Conservation (phyloP, 129 eudicot species). For the Smallanthus sonchifolius region DNA sequence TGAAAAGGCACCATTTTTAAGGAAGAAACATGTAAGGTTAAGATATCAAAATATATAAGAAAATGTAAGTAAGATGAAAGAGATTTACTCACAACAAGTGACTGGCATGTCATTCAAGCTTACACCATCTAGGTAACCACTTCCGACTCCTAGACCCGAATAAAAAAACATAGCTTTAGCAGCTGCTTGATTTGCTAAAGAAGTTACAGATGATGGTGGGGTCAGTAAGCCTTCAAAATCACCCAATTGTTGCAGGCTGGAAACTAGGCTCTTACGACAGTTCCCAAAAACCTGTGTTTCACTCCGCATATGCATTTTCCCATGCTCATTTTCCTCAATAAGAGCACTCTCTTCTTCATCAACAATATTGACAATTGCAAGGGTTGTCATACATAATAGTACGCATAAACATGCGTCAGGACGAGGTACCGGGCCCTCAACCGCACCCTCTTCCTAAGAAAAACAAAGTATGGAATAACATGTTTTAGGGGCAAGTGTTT, state of each 20-base stretch:
- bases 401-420: conserved; percentile 90
- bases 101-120: conserved; percentile 79
- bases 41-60: neutral
- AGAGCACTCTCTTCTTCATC: conserved; percentile 67
- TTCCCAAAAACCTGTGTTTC: conserved; percentile 51
- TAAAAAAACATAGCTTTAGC: conserved; percentile 85
- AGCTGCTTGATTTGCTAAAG: conserved; percentile 92
- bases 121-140: conserved; percentile 71
- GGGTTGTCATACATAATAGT: conserved; percentile 67
- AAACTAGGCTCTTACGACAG: conserved; percentile 64
- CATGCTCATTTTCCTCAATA: conserved; percentile 36
- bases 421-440: conserved; percentile 96
- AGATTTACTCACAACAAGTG: conserved; percentile 61
- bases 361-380: conserved; percentile 65
- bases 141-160: conserved; percentile 66
- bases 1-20: neutral
- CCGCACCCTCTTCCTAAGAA: conserved; percentile 78
- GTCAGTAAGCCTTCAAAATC: conserved; percentile 78
- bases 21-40: conserved; percentile 11
- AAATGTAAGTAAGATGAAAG: conserved; percentile 3
- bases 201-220: conserved; percentile 64
- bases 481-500: neutral
- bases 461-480: conserved; percentile 4
- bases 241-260: conserved; percentile 75
- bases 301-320: conserved; percentile 29